Evolutionary conservation across 2,329 filamentous ascomycete genomes (phyloP).

Genomic region (Hypomyces rosellus): DNA sequence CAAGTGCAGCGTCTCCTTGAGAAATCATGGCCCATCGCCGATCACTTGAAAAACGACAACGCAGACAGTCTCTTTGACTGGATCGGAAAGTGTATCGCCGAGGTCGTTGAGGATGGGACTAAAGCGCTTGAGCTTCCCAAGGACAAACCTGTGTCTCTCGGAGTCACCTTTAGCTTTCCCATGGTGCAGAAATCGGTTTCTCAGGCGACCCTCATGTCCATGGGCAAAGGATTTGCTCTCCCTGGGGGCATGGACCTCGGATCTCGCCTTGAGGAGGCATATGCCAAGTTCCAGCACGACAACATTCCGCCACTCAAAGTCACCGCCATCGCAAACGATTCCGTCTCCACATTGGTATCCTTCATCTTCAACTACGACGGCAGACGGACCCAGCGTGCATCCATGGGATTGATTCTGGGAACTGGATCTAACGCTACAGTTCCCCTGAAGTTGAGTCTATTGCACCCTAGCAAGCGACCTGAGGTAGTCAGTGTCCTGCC

Average conservation of each 20-base stretch:
- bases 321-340: conserved; percentile 73
- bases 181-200: conserved; percentile 59
- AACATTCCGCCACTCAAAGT: conserved; percentile 61
- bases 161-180: conserved; percentile 66
- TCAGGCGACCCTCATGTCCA: conserved; percentile 57
- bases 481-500: conserved; percentile 42
- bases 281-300: conserved; percentile 41
- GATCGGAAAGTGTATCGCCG: conserved; percentile 72
- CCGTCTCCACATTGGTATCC: conserved; percentile 72
- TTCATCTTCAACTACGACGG: conserved; percentile 66
- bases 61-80: conserved; percentile 71
- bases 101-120: conserved; percentile 59
- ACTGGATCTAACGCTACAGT: conserved; percentile 79
- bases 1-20: conserved; percentile 54
- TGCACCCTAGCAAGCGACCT: conserved; percentile 58
- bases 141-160: conserved; percentile 50
- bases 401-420: conserved; percentile 75
- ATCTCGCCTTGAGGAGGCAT: conserved; percentile 52
- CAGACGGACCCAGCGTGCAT: conserved; percentile 55
- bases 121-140: conserved; percentile 34
- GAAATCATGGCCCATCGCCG: conserved; percentile 66
- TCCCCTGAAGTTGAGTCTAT: conserved; percentile 55
- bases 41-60: conserved; percentile 67
- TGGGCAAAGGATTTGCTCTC: conserved; percentile 66
- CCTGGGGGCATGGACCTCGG: conserved; percentile 55